phyloP scores from a whole-genome alignment of 2,329 filamentous ascomycete species.

The Diaporthe capsici region DNA sequence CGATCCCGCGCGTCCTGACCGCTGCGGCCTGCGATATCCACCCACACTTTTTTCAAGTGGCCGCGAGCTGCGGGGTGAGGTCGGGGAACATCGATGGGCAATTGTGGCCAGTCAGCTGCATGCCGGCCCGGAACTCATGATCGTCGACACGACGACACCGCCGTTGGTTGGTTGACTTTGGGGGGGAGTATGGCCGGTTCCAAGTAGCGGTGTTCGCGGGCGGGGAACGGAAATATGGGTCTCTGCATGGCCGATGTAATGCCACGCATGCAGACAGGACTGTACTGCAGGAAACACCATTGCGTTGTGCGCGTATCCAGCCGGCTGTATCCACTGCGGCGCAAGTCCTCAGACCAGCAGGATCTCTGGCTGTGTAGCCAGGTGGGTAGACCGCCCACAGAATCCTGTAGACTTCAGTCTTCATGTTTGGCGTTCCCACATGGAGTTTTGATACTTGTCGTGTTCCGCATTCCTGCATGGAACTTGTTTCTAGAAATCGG shows the following conservation, averaged over 20 bases:
- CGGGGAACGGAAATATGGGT: constrained; percentile 27
- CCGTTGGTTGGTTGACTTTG: constrained; percentile 20
- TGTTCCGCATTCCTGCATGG: constrained; percentile 22
- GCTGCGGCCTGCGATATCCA: constrained; percentile 14
- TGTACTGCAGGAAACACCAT: constrained; percentile 22
- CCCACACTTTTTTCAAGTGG: constrained; percentile 5
- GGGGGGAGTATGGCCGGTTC: constrained; percentile 4
- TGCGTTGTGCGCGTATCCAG: constrained; percentile 7
- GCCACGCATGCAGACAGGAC: constrained; percentile 21
- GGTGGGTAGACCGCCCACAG: constrained; percentile 1
- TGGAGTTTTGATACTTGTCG: neutral
- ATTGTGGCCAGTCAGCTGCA: constrained; percentile 28
- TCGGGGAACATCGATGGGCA: constrained; percentile 2
- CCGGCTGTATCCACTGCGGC: constrained; percentile 23
- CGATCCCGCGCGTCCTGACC: neutral
- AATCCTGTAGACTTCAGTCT: neutral
- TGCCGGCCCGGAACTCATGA: constrained; percentile 15
- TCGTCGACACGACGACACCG: constrained; percentile 25
- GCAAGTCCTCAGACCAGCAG: constrained; percentile 8
- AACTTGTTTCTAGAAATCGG: constrained; percentile 23
- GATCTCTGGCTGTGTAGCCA: neutral
- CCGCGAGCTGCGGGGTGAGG: constrained; percentile 25
- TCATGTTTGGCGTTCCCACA: neutral
- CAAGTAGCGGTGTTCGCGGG: constrained; percentile 32
- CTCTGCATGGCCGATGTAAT: constrained; percentile 32